Evolutionary conservation across 441 rosid species (phyloP).

Genomic region (Arabidopsis hybrid): DNA sequence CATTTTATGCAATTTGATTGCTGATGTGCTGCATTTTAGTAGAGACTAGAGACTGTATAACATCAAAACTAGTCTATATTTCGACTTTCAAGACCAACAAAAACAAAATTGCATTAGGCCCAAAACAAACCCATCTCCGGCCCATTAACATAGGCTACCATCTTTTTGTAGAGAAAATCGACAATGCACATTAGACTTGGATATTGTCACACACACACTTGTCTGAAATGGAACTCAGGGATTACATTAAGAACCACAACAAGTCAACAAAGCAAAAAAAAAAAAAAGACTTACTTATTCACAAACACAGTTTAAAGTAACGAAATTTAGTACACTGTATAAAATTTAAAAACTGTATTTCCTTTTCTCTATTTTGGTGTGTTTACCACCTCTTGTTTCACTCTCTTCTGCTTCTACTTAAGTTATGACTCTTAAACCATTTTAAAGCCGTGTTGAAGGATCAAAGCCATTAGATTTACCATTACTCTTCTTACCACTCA

Average conservation of each 20-base stretch:
- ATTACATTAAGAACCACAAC: conserved; percentile 8
- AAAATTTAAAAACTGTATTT: conserved; percentile 14
- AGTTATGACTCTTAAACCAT: neutral
- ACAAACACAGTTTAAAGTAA: conserved; percentile 27
- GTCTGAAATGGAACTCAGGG: neutral
- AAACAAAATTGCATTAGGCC: no score
- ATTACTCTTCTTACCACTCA: conserved; percentile 44
- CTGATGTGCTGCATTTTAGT: conserved; percentile 15
- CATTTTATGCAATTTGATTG: neutral
- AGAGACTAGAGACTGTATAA: neutral
- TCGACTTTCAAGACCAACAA: no score
- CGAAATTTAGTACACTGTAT: conserved; percentile 3
- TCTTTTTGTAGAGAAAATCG: neutral
- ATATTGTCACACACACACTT: no score
- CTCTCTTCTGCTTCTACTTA: conserved; percentile 28
- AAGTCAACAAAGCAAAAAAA: neutral
- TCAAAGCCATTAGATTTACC: conserved; percentile 57
- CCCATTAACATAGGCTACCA: neutral
- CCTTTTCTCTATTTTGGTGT: conserved; percentile 1
- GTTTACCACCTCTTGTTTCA: neutral
- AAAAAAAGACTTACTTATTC: conserved; percentile 3
- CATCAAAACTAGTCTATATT: neutral
- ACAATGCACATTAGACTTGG: no score
- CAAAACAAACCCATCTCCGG: neutral
- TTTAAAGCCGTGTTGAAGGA: conserved; percentile 42